Evolutionary conservation across 1,139 yeast species (phyloP), one percentile per base, ranked within the genome.

Genomic region (Diutina rugosa): DNA sequence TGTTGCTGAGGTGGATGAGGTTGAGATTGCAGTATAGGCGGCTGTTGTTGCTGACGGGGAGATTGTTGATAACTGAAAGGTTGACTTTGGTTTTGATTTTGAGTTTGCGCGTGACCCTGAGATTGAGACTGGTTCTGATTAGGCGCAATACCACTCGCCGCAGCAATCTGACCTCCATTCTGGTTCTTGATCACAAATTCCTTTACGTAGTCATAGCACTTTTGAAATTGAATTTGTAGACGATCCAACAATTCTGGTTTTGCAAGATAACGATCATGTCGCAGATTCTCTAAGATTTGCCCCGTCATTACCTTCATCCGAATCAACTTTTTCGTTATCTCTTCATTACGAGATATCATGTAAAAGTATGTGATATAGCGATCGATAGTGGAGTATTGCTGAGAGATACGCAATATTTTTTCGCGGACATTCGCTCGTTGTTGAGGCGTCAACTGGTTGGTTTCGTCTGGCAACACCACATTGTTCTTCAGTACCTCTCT

Each of bases 231-330:
- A 55, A 77, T 72, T 59, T 84, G 80, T 57, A 90, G 79, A 67
- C 85, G 86, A 56, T 82, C 88, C 55, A 88, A 73, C 55, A 88
- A 76, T 57, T 82, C 89, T 7, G 87, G 87, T 5, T 80, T 78
- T 12, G 93, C 84, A 67, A 85, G 74, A 68, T 79, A 84, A 57
- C 79, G 69, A 47, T 87, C 83, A 68, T 82, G 73, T 63, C 81
- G 78, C 67, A 86, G 69, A 61, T 80, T 82, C 56, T 88, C 95
- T 65, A 85, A 72, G 59, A 89, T 87, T 65, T 85, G 86, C 63
- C 83, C 85, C 52, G 89, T 82, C 86, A 89, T 85, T 60, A 82
- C 78, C 68, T 89, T 85, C 77, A 88, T 82, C 66, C 87, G 93
- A 59, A 90, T 76, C 60, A 90, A 78, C 60, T 88, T 79, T 63